Conservation (phyloP, 805 yeast genomes). For the Lachancea lanzarotensis region DNA sequence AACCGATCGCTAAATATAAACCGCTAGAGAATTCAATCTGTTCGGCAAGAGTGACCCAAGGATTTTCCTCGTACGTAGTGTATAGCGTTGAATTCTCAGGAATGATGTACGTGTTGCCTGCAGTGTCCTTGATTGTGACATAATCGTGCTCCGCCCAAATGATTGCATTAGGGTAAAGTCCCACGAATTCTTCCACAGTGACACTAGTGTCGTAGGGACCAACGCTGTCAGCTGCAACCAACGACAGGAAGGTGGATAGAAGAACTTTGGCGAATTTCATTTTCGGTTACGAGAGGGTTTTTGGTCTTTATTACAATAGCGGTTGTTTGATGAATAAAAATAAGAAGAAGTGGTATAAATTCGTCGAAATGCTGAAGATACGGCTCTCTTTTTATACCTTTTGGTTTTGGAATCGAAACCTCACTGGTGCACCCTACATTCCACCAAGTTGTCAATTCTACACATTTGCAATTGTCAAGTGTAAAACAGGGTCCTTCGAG, state of each 20-base stretch:
- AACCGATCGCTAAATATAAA: no score
- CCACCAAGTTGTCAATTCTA: no score
- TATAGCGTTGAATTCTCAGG: background rate
- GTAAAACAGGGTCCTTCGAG: no score
- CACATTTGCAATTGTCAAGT: no score
- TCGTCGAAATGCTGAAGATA: no score
- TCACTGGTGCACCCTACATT: no score
- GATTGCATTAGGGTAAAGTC: background rate
- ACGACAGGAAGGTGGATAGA: background rate
- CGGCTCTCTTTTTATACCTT: background rate
- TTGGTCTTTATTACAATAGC: background rate
- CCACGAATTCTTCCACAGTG: background rate
- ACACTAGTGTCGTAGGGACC: background rate
- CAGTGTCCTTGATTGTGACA: background rate
- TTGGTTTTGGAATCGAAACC: no score
- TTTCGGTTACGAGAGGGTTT: background rate
- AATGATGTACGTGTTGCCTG: background rate
- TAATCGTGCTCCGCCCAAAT: background rate
- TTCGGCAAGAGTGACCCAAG: background rate
- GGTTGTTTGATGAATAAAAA: no score
- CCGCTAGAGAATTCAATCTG: background rate
- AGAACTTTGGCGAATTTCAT: constrained; percentile 1
- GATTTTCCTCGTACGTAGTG: background rate
- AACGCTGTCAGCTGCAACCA: background rate
- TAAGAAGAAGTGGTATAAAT: no score